Evolutionary conservation across 306 rosid species (phyloP), one percentile per base, ranked within the genome.

Genomic region (Lablab purpureus): DNA sequence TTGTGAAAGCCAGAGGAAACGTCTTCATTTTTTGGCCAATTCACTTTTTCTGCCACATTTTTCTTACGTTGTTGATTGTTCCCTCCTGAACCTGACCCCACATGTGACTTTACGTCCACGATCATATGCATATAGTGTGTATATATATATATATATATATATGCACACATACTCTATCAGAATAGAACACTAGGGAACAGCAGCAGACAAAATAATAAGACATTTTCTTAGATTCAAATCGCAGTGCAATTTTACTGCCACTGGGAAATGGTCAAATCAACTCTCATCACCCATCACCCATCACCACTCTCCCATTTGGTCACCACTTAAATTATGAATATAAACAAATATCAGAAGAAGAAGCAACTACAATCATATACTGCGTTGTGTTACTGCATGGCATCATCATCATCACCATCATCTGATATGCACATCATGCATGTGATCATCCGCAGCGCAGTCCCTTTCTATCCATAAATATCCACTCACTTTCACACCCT

Each of bases 41-140:
- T 66, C 64, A 66, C 80, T 54, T 73, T 40, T 81, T 52, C 23
- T 19, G 46, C 28, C 79, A 50, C 79, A 50, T 22, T 30, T 79
- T 49, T 40, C 80, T 73, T 46, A 45, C 71, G 51, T 55, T 22
- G 75, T 67, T 67, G 81, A 81, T 67, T 67, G 80, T 81, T 81
- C 81, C 76, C 46, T 66, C 49, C 51, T 74, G 64, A 67, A 46
- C 32, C 27, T 2, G 49, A 49, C 3, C 73, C 77, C 81, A 68
- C 49, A 2, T 34, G 36, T n/a, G 76, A 73, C 40, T 51, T 64
- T 8, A 50, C 22, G 19, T 52, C 36, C 13, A 51, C 46, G 49
- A 58, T 18, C 17, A 47, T 47, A 14, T 14, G 6, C 5, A 14
- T 47, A 45, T 12, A 0, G n/a, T n/a, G n/a, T n/a, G n/a, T 4